phyloP scores from a whole-genome alignment of 2,329 filamentous ascomycete species.

The Pseudovirgaria hyperparasitica region DNA sequence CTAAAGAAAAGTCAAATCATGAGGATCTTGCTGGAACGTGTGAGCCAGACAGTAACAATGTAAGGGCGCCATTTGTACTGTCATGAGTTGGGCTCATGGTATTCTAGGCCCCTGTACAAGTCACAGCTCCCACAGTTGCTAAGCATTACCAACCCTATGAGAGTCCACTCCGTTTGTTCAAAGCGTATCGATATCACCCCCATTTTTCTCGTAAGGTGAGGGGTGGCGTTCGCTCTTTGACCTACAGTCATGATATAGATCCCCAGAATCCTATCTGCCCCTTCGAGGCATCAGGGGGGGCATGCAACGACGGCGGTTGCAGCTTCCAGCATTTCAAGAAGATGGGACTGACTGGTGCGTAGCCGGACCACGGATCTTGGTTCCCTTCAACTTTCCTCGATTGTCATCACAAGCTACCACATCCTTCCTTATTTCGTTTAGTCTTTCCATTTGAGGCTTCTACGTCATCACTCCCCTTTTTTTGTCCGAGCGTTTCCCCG shows the following conservation, averaged over 20 bases:
- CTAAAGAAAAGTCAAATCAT: too few species aligned
- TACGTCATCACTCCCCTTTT: slow-evolving; percentile 9
- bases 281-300: slow-evolving; percentile 55
- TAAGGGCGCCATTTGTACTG: too few species aligned
- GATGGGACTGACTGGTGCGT: slow-evolving; percentile 66
- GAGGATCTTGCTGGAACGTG: too few species aligned
- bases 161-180: slow-evolving; percentile 72
- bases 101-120: too few species aligned
- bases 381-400: slow-evolving; percentile 1
- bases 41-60: too few species aligned
- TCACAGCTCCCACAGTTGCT: too few species aligned
- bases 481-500: slow-evolving; percentile 18
- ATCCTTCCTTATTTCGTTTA: slow-evolving; percentile 1
- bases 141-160: slow-evolving; percentile 56
- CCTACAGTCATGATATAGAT: slow-evolving; percentile 87
- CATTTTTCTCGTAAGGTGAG: slow-evolving; percentile 55
- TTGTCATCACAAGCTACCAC: neutral
- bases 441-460: slow-evolving; percentile 8
- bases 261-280: slow-evolving; percentile 61
- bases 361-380: too few species aligned
- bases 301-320: slow-evolving; percentile 66
- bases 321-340: slow-evolving; percentile 67
- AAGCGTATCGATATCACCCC: slow-evolving; percentile 81
- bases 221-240: slow-evolving; percentile 76
- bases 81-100: too few species aligned